A percentile compares a stretch with the other conserved stretches of the same genome.
These are phyloP conservation scores for Cladobotryum protrusum DNA, from an alignment of 2,329 filamentous ascomycete genomes.

Conservation along the genomic window DNA sequence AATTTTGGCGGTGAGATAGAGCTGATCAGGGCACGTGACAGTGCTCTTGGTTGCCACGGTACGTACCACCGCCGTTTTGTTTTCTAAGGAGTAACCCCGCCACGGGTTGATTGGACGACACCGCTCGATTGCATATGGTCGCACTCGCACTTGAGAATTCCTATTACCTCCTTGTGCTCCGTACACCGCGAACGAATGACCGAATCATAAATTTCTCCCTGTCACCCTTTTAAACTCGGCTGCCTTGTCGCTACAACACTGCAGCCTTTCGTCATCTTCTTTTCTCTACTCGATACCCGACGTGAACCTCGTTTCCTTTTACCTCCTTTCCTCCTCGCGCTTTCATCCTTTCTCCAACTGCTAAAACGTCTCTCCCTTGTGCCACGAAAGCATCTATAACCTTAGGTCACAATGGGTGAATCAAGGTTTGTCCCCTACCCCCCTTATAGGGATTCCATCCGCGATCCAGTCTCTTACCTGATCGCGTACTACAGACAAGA, in stretches of 20 bases:
- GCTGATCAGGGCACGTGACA: not conserved
- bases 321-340: not conserved
- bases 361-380: conserved; percentile 9
- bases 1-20: conserved; percentile 21
- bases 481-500: conserved; percentile 68
- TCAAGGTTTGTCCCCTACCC: conserved; percentile 32
- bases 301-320: not conserved
- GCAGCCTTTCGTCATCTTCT: conserved; percentile 7
- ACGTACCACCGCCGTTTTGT: conserved; percentile 9
- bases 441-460: not conserved
- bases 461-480: conserved; percentile 14
- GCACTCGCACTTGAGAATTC: conserved; percentile 10
- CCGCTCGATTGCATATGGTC: conserved; percentile 11
- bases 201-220: conserved; percentile 18
- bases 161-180: not conserved
- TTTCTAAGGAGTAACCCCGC: conserved; percentile 21
- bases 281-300: conserved; percentile 9
- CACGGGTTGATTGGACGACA: conserved; percentile 36
- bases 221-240: conserved; percentile 8
- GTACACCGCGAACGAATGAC: conserved; percentile 15
- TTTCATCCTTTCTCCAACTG: conserved; percentile 1
- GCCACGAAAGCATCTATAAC: conserved; percentile 5
- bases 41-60: not conserved
- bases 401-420: conserved; percentile 39
- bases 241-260: conserved; percentile 10